Base-by-base conservation (phyloP, 2,329 filamentous ascomycete genomes). In the Neonectria coccinea region DNA sequence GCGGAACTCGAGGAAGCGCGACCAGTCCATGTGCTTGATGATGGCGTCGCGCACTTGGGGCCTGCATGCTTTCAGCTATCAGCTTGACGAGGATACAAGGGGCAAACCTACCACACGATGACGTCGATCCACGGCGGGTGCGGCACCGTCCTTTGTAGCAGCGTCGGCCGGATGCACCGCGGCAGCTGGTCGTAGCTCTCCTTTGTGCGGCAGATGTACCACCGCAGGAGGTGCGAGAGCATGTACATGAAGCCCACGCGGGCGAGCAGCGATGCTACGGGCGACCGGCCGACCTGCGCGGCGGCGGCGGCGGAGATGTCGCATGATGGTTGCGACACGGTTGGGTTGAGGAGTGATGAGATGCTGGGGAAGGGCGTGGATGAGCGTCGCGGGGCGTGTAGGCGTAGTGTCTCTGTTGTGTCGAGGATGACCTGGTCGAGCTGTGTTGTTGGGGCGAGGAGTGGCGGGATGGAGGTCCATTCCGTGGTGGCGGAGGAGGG, bases 101-200 rank as follows among this genome's bases (percentile, higher is more conserved):
- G 25, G 25, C 25, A 25, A 25, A 25, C 25, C 25, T 25, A 25
- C 65, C 67, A 71, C 2, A 67, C 62, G 12, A 75, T 65, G 5
- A 67, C 60, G 52, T 74, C 71, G 39, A 74, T 66, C 73, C 73
- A 75, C 1, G 69, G 63, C 1, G 73, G 73, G 50, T 74, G 73
- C 1, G 73, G 68, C 2, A 73, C 65, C 6, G 65, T 73, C 9
- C 62, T 55, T 42, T 75, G 73, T 8, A 74, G 65, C 10, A 67
- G 62, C 1, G 70, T 75, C 5, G 73, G 72, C 16, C 62, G 53
- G 22, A 74, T 56, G 45, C 67, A 73, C 1, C 47, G 66, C 4
- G 73, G 73, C 14, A 75, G 67, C 36, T 67, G 62, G 4, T 69
- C 65, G 66, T 74, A 74, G 45, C 59, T 72, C 39, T 69, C 62